Evolutionary conservation across 1,139 yeast genomes (phyloP).

Genomic region (Suhomyces guaymorum): DNA sequence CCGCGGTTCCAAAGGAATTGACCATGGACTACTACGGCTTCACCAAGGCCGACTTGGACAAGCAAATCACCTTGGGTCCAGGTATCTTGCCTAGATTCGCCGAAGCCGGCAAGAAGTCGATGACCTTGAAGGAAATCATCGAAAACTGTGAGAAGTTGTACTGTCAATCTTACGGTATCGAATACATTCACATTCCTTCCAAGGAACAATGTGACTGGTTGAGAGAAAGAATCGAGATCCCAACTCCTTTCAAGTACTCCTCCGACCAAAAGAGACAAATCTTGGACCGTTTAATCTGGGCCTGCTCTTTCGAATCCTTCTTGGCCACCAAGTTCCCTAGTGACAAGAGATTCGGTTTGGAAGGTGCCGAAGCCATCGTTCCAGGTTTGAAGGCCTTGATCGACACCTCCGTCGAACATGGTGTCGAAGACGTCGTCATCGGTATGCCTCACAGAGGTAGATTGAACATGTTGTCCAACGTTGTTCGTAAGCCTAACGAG

Average conservation of each 20-base stretch:
- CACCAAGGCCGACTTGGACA: constrained; percentile 79
- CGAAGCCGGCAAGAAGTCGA: constrained; percentile 58
- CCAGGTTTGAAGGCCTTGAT: constrained; percentile 97
- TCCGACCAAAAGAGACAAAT: constrained; percentile 94
- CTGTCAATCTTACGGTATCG: constrained; percentile 89
- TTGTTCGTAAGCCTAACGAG: constrained; percentile 97
- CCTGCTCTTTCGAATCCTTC: constrained; percentile 90
- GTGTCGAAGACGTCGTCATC: constrained; percentile 92
- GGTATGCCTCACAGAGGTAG: constrained; percentile 99
- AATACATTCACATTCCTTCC: constrained; percentile 95
- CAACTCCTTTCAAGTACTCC: constrained; percentile 79
- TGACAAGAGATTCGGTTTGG: constrained; percentile 97
- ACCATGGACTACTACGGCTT: constrained; percentile 91
- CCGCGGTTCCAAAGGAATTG: constrained; percentile 73
- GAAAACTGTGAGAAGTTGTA: constrained; percentile 78
- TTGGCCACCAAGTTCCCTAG: constrained; percentile 94
- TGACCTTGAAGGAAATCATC: constrained; percentile 78
- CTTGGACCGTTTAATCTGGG: constrained; percentile 95
- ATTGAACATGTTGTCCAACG: constrained; percentile 94
- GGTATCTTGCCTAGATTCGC: constrained; percentile 96
- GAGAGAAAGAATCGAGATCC: constrained; percentile 93
- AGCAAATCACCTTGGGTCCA: constrained; percentile 89
- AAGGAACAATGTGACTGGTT: constrained; percentile 97
- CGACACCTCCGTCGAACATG: constrained; percentile 89
- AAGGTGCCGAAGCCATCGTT: constrained; percentile 95